Evolutionary conservation across 108 stramenopile species (phyloP).

Genomic region (Cyclotella atomus): DNA sequence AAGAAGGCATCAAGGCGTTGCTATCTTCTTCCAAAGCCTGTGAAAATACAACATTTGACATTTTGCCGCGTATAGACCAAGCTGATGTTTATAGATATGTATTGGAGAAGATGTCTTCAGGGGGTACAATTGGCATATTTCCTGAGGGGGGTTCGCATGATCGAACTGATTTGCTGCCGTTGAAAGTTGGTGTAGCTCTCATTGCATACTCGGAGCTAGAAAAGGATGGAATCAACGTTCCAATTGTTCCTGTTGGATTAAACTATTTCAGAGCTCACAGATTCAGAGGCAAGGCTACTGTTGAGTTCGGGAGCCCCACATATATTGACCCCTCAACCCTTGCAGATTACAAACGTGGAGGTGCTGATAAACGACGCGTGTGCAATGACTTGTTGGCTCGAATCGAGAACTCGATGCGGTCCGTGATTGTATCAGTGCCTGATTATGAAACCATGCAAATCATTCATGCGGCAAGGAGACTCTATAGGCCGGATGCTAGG

Average conservation of each 20-base stretch:
- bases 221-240: slow-evolving; percentile 89
- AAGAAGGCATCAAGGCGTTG: slow-evolving; percentile 34
- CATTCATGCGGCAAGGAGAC: slow-evolving; percentile 92
- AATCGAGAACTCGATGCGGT: slow-evolving; percentile 91
- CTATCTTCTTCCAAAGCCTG: slow-evolving; percentile 44
- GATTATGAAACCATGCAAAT: slow-evolving; percentile 94
- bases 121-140: slow-evolving; percentile 92
- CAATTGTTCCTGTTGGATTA: slow-evolving; percentile 97
- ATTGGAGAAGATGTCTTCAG: slow-evolving; percentile 73
- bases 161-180: slow-evolving; percentile 94
- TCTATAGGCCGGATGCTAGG: slow-evolving; percentile 63
- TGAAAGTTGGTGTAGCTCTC: slow-evolving; percentile 97
- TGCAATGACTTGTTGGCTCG: slow-evolving; percentile 85
- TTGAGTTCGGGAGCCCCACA: slow-evolving; percentile 88
- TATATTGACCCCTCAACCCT: slow-evolving; percentile 80
- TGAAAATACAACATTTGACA: slow-evolving; percentile 71
- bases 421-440: slow-evolving; percentile 93
- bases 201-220: slow-evolving; percentile 95
- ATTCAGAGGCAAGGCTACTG: slow-evolving; percentile 88
- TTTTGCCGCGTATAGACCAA: slow-evolving; percentile 86
- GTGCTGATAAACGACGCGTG: slow-evolving; percentile 68
- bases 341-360: slow-evolving; percentile 68
- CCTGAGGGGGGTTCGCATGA: slow-evolving; percentile 99
- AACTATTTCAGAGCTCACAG: slow-evolving; percentile 96
- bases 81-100: slow-evolving; percentile 86